Evolutionary conservation across 2,329 filamentous ascomycete species (phyloP).

Genomic region (Verticillium zaregamsianum): DNA sequence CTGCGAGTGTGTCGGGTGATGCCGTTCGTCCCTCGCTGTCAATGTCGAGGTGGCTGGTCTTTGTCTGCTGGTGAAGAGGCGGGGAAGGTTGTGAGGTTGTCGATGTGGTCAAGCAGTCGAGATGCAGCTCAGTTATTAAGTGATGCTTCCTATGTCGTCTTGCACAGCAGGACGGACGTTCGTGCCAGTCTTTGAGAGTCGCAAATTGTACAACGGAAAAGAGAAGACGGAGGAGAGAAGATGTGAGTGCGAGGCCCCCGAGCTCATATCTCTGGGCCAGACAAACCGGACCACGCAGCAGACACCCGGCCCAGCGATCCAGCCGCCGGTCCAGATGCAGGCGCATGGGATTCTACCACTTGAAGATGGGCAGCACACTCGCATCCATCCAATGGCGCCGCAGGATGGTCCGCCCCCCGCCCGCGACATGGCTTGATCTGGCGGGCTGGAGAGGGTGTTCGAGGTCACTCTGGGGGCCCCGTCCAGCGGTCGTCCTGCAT

Average conservation of each 20-base stretch:
- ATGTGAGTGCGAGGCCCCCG: background rate
- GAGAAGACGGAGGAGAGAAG: conserved; percentile 7
- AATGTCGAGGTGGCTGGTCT: background rate
- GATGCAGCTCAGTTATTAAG: background rate
- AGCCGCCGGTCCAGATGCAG: background rate
- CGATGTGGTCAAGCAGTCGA: background rate
- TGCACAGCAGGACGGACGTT: background rate
- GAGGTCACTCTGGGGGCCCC: background rate
- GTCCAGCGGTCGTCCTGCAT: background rate
- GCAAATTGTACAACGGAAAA: background rate
- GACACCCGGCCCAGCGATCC: conserved; percentile 6
- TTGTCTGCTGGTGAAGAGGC: background rate
- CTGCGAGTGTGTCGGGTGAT: background rate
- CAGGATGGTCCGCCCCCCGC: background rate
- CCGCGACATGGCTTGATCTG: background rate
- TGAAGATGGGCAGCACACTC: conserved; percentile 8
- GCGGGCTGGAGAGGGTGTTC: background rate
- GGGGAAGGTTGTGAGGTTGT: background rate
- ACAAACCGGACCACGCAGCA: conserved; percentile 1
- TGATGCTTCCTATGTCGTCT: background rate
- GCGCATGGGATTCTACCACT: conserved; percentile 1
- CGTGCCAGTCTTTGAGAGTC: background rate
- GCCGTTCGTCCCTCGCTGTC: background rate
- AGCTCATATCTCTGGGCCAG: conserved; percentile 9
- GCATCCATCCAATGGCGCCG: conserved; percentile 11